phyloP scores from a whole-genome alignment of 2,329 filamentous ascomycete species.

The Chalaropsis ovoidea region DNA sequence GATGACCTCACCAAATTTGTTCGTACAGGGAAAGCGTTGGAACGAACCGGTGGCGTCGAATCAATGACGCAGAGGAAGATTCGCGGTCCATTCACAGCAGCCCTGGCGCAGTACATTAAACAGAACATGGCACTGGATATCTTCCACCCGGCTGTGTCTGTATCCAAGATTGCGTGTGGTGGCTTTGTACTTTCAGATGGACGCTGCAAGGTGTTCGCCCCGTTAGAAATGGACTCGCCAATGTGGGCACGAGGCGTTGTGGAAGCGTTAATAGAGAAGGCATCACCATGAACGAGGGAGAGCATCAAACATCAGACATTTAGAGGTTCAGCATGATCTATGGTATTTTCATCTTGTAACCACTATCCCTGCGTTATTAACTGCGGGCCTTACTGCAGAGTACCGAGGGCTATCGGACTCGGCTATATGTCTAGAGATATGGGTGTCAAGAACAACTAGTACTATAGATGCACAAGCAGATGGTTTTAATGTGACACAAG shows the following conservation, averaged over 20 bases:
- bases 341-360: background rate
- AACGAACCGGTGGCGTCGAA: slow-evolving; percentile 15
- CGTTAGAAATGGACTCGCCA: slow-evolving; percentile 16
- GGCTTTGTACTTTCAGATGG: slow-evolving; percentile 47
- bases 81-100: slow-evolving; percentile 41
- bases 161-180: slow-evolving; percentile 46
- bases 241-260: slow-evolving; percentile 21
- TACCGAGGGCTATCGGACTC: too few relatives aligned
- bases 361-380: too few relatives aligned
- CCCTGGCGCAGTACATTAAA: slow-evolving; percentile 41
- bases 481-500: too few relatives aligned
- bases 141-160: slow-evolving; percentile 45
- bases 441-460: too few relatives aligned
- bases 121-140: slow-evolving; percentile 47
- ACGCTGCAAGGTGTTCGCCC: slow-evolving; percentile 41
- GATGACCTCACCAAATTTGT: slow-evolving; percentile 41
- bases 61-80: slow-evolving; percentile 23
- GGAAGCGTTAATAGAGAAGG: slow-evolving; percentile 20
- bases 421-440: too few relatives aligned
- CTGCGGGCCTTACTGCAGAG: too few relatives aligned
- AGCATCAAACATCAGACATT: background rate
- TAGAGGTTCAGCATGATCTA: background rate
- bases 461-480: too few relatives aligned
- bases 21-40: slow-evolving; percentile 33
- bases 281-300: background rate